Evolutionary conservation across 371 early-diverging fungal species (phyloP).

Genomic region (Vairimorpha ceranae): DNA sequence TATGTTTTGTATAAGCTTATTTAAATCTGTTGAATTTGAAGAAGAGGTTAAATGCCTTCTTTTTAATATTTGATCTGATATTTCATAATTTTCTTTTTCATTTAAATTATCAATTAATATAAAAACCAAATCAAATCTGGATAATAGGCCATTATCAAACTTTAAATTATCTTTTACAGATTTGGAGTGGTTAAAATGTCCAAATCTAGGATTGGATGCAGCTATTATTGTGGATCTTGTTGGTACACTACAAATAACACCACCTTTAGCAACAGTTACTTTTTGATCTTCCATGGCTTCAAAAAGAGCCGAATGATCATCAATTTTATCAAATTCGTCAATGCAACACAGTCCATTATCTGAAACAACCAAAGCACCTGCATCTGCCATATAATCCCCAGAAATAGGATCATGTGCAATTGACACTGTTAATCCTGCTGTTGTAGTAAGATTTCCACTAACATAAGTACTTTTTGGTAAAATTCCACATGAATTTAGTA

Average conservation of each 20-base stretch:
- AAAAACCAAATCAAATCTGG: slow-evolving; percentile 61
- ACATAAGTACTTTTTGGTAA: slow-evolving; percentile 67
- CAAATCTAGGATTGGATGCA: slow-evolving; percentile 61
- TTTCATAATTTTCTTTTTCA: slow-evolving; percentile 44
- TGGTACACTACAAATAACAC: slow-evolving; percentile 59
- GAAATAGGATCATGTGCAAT: slow-evolving; percentile 68
- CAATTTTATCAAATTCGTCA: slow-evolving; percentile 68
- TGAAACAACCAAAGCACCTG: slow-evolving; percentile 67
- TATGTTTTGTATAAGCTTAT: not conserved
- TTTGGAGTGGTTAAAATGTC: slow-evolving; percentile 52
- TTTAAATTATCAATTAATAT: slow-evolving; percentile 50
- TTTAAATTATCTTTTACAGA: slow-evolving; percentile 61
- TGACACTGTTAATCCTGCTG: slow-evolving; percentile 72
- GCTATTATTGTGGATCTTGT: slow-evolving; percentile 56
- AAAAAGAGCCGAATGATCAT: slow-evolving; percentile 57
- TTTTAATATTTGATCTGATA: slow-evolving; percentile 32
- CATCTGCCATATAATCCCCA: slow-evolving; percentile 72
- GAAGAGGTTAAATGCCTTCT: slow-evolving; percentile 11
- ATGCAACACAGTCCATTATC: slow-evolving; percentile 68
- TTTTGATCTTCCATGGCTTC: slow-evolving; percentile 61
- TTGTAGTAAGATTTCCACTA: slow-evolving; percentile 67
- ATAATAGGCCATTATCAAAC: slow-evolving; percentile 51
- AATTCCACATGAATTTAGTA: slow-evolving; percentile 63
- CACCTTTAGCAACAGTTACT: slow-evolving; percentile 61
- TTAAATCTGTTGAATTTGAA: not conserved